Conservation (phyloP, 1,284 basidiomycete species). For the Pulveroboletus sp. region DNA sequence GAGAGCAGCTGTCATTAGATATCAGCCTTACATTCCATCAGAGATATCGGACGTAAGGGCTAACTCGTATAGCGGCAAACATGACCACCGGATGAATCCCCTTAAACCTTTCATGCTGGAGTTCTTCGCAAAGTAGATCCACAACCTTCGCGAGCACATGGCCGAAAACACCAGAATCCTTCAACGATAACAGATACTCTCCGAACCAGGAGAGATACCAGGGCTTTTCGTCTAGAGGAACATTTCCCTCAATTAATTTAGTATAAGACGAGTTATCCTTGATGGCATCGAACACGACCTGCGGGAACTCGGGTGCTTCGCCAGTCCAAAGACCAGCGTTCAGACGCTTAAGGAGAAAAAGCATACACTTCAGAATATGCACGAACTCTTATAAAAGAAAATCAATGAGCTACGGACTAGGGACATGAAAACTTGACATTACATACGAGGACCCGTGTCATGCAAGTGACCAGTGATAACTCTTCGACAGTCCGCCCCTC, state of each 20-base stretch:
- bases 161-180: conserved; percentile 52
- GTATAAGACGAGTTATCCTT: conserved; percentile 73
- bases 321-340: conserved; percentile 62
- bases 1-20: conserved; percentile 28
- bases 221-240: conserved; percentile 39
- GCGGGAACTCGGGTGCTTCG: conserved; percentile 67
- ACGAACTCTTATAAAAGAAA: conserved; percentile 55
- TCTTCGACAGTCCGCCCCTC: conserved; percentile 49
- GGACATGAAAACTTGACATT: conserved; percentile 4
- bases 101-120: conserved; percentile 73
- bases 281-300: conserved; percentile 78
- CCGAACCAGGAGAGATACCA: conserved; percentile 58
- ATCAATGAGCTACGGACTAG: neutral
- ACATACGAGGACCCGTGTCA: conserved; percentile 64
- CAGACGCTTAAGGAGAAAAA: conserved; percentile 55
- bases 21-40: conserved; percentile 16
- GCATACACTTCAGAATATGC: conserved; percentile 61
- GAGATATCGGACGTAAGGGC: conserved; percentile 29
- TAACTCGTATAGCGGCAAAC: conserved; percentile 59
- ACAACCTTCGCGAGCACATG: conserved; percentile 70
- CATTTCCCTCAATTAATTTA: conserved; percentile 46
- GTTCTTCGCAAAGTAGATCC: conserved; percentile 73
- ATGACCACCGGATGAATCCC: conserved; percentile 61
- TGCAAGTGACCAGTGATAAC: conserved; percentile 62
- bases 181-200: conserved; percentile 58